These are phyloP conservation scores for Citrullus colocynthis DNA, from an alignment of 306 rosid genomes.

Conservation along the genomic window DNA sequence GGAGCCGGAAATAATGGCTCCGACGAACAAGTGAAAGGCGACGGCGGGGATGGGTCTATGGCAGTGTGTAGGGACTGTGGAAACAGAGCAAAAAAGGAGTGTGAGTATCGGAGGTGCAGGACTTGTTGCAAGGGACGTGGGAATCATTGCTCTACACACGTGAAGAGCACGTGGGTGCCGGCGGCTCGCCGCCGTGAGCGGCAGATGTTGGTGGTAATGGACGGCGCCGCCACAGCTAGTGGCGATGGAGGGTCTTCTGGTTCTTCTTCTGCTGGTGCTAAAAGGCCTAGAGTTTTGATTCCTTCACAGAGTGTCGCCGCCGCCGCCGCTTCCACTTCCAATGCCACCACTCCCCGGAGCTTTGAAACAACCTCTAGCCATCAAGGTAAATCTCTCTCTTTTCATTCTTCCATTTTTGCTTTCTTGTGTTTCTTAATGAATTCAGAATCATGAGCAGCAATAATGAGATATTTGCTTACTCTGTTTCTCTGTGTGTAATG, in stretches of 20 bases:
- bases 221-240: constrained; percentile 1
- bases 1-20: not conserved
- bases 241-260: constrained; percentile 22
- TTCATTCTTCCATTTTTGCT: not conserved
- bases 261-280: constrained; percentile 38
- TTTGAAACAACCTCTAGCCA: constrained; percentile 31
- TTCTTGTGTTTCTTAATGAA: not conserved
- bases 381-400: constrained; percentile 29
- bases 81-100: constrained; percentile 74
- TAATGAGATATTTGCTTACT: not conserved
- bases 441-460: not conserved
- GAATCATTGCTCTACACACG: constrained; percentile 52
- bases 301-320: constrained; percentile 27
- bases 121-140: constrained; percentile 80
- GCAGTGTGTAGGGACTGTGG: constrained; percentile 68
- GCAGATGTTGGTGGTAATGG: constrained; percentile 14
- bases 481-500: not conserved
- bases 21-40: constrained; percentile 11
- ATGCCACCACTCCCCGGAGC: constrained; percentile 35
- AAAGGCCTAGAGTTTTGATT: constrained; percentile 36
- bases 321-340: constrained; percentile 35
- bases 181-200: constrained; percentile 47
- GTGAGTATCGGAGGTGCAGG: constrained; percentile 50
- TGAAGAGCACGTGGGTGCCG: constrained; percentile 80
- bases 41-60: constrained; percentile 17